Conservation (phyloP, 352 stramenopile genomes). For the Globisporangium rhizosaccharum region DNA sequence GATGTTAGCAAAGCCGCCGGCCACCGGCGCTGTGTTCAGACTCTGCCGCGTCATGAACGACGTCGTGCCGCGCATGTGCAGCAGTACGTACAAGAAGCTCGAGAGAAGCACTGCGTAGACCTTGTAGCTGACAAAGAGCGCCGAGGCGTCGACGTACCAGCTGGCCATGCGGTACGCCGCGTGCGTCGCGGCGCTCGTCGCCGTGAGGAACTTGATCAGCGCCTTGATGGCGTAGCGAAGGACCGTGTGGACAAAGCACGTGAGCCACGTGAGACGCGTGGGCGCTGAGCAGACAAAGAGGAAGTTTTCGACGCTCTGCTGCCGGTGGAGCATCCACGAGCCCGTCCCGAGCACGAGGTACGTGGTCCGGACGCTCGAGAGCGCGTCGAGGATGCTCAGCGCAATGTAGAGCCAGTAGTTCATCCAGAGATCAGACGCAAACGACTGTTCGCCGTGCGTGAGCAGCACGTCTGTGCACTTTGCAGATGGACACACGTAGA, state of each 20-base stretch:
- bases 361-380: slow-evolving; percentile 33
- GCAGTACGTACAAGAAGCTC: slow-evolving; percentile 29
- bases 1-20: slow-evolving; percentile 29
- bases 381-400: slow-evolving; percentile 42
- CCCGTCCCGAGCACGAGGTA: slow-evolving; percentile 40
- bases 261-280: slow-evolving; percentile 45
- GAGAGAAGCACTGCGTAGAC: slow-evolving; percentile 43
- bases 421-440: slow-evolving; percentile 59
- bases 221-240: slow-evolving; percentile 23
- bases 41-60: slow-evolving; percentile 40
- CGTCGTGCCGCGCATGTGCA: slow-evolving; percentile 21
- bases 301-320: slow-evolving; percentile 40
- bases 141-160: slow-evolving; percentile 38
- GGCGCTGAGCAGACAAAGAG: slow-evolving; percentile 43
- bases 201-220: slow-evolving; percentile 21
- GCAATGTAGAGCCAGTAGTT: slow-evolving; percentile 68
- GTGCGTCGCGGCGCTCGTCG: slow-evolving; percentile 4
- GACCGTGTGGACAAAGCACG: slow-evolving; percentile 37
- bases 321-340: slow-evolving; percentile 44
- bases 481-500: slow-evolving; percentile 14
- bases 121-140: slow-evolving; percentile 53
- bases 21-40: slow-evolving; percentile 23
- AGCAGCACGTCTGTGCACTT: slow-evolving; percentile 28
- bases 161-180: slow-evolving; percentile 14
- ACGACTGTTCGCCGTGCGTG: slow-evolving; percentile 29